Conservation (phyloP, 257 asterid species). For the Ehretia macrophylla region DNA sequence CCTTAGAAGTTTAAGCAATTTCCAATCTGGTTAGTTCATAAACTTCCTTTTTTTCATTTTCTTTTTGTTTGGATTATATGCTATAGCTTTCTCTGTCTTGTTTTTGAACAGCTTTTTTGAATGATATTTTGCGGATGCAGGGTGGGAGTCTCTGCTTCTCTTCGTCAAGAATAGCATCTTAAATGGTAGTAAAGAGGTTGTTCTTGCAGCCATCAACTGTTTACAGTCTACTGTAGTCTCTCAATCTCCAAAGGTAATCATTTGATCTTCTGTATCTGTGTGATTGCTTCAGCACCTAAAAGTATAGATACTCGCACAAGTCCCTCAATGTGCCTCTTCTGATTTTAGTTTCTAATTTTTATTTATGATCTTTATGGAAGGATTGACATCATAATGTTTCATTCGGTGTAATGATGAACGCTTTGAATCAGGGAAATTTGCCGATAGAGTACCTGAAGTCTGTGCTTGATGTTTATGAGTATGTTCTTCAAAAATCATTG, state of each 20-base stretch:
- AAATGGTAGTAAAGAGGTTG: conserved; percentile 89
- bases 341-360: not conserved
- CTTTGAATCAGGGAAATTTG: conserved; percentile 67
- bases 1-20: conserved; percentile 62
- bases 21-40: conserved; percentile 56
- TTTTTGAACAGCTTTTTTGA: not conserved
- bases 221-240: conserved; percentile 84
- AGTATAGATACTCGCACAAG: not conserved
- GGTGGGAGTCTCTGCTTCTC: conserved; percentile 86
- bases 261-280: conserved; percentile 9
- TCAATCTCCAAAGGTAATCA: conserved; percentile 80
- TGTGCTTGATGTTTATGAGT: conserved; percentile 78
- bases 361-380: not conserved
- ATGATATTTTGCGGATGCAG: conserved; percentile 38
- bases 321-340: not conserved
- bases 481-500: conserved; percentile 64
- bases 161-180: conserved; percentile 76
- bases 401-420: conserved; percentile 7
- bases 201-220: conserved; percentile 92
- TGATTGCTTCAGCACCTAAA: conserved; percentile 1
- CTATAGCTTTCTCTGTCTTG: not conserved
- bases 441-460: conserved; percentile 67
- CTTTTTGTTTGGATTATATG: not conserved
- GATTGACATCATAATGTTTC: conserved; percentile 12
- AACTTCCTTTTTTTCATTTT: not conserved